Conservation (phyloP, 2,329 filamentous ascomycete species). For the Leptosphaerulina australis region DNA sequence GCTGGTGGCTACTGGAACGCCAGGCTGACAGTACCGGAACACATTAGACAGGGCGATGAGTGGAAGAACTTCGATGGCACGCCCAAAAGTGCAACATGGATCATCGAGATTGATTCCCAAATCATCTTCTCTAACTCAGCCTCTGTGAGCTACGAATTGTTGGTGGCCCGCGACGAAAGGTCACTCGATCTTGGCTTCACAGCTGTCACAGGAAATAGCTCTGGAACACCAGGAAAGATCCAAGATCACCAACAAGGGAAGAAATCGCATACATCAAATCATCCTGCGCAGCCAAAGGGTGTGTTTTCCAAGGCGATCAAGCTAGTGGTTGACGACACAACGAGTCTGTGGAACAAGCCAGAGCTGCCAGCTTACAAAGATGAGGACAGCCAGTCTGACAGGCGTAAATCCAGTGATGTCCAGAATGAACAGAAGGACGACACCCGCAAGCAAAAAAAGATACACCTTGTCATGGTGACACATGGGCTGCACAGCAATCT, state of each 20-base stretch:
- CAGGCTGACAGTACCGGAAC: slow-evolving; percentile 77
- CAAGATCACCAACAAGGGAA: slow-evolving; percentile 72
- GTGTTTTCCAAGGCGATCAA: slow-evolving; percentile 83
- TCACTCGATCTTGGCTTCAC: slow-evolving; percentile 72
- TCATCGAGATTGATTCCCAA: slow-evolving; percentile 90
- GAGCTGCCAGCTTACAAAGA: slow-evolving; percentile 69
- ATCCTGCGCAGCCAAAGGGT: slow-evolving; percentile 70
- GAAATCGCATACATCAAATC: slow-evolving; percentile 58
- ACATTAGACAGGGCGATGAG: slow-evolving; percentile 62
- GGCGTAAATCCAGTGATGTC: slow-evolving; percentile 33
- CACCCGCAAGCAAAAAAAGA: slow-evolving; percentile 69
- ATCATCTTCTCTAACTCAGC: slow-evolving; percentile 92
- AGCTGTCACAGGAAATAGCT: slow-evolving; percentile 59
- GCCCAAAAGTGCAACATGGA: slow-evolving; percentile 74
- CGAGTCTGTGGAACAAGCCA: slow-evolving; percentile 91
- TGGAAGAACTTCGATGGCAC: slow-evolving; percentile 26
- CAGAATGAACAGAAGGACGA: slow-evolving; percentile 25
- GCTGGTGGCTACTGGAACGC: slow-evolving; percentile 87
- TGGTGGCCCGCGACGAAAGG: slow-evolving; percentile 84
- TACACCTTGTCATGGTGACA: slow-evolving; percentile 90
- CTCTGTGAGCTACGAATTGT: slow-evolving; percentile 83
- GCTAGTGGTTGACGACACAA: slow-evolving; percentile 84
- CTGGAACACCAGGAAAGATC: slow-evolving; percentile 66
- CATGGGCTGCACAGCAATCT: slow-evolving; percentile 96
- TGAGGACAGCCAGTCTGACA: slow-evolving; percentile 37